These are phyloP conservation scores for Polyporus arcularius DNA, from an alignment of 768 basidiomycete genomes.

Conservation along the genomic window DNA sequence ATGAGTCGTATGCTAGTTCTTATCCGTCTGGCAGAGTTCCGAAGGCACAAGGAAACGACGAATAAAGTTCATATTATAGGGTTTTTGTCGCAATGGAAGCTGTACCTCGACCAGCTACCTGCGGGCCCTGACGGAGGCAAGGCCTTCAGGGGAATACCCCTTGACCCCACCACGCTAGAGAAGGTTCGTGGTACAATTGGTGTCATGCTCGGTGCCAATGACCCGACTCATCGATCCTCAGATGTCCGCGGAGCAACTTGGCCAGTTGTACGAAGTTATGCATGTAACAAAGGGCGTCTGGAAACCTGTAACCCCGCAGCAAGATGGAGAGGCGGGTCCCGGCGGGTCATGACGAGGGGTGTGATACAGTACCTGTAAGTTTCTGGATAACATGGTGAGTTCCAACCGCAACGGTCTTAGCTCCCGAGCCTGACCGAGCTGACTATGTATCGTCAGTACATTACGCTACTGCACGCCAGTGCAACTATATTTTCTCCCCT, in stretches of 20 bases:
- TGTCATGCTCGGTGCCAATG: background rate
- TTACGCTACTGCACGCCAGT: too few species aligned
- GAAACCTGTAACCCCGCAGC: slow-evolving; percentile 49
- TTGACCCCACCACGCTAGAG: slow-evolving; percentile 74
- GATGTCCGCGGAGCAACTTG: slow-evolving; percentile 91
- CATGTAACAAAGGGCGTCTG: slow-evolving; percentile 86
- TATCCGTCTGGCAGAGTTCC: slow-evolving; percentile 66
- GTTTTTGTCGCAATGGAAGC: slow-evolving; percentile 94
- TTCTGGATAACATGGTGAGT: background rate
- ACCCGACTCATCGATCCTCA: slow-evolving; percentile 29
- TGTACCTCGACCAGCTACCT: slow-evolving; percentile 78
- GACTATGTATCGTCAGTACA: too few species aligned
- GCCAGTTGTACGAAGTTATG: slow-evolving; percentile 95
- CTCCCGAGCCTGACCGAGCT: too few species aligned
- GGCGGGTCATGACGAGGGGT: background rate
- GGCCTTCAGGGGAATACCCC: slow-evolving; percentile 60
- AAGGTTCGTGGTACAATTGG: slow-evolving; percentile 49
- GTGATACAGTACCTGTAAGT: background rate
- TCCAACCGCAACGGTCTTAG: too few species aligned
- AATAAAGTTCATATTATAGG: slow-evolving; percentile 94
- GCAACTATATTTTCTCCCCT: too few species aligned
- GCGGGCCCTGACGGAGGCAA: slow-evolving; percentile 40
- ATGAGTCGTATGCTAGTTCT: background rate
- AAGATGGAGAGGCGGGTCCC: slow-evolving; percentile 1
- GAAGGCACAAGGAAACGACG: slow-evolving; percentile 71